Base-by-base conservation (phyloP, 176 grass and related monocot species). In the Bothriochloa decipiens region DNA sequence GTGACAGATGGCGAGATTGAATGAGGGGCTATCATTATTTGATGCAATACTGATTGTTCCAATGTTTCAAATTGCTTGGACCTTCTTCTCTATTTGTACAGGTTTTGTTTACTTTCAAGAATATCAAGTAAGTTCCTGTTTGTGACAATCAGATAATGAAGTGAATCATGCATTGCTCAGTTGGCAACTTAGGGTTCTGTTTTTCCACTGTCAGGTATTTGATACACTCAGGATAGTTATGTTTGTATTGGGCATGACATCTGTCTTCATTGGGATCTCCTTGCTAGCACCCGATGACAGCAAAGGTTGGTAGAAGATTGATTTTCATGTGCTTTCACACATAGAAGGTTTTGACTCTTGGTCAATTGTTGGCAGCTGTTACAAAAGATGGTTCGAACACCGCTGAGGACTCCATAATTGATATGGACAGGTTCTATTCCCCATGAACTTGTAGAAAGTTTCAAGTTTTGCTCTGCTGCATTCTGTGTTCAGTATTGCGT, bases 101-200 rank as follows among this genome's bases (percentile, higher is more conserved):
- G 96, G 96, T 91, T 96, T 98, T 98, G 93, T 98, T 67, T 98
- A 98, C 85, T 98, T 98, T 83, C 96, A 98, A 77, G 96, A 98
- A 83, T 98, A 98, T 90, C 93, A 94, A 91, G 96, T 95, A 84
- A 86, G 90, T 79, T 53, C 65, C 15, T 68, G 15, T 81, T 57
- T 69, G 16, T 66, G 11, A 40, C 76, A 77, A 73, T 26, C 81
- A 76, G 14, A 40, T 80, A 77, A 73, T 20, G 80, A 61, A 67
- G 14, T 70, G 53, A 74, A 76, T 78, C 60, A 74, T 77, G 25
- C 53, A 43, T 91, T 74, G 43, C 55, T 79, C 39, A 68, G 62
- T 50, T 71, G 83, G 47, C 74, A 84, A 76, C 80, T 87, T 36
- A 76, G 14, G 76, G 40, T 66, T 70, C 75, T 88, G 47, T 40